Conservation (phyloP, 2,329 filamentous ascomycete genomes). For the Hypoxylon sp. region DNA sequence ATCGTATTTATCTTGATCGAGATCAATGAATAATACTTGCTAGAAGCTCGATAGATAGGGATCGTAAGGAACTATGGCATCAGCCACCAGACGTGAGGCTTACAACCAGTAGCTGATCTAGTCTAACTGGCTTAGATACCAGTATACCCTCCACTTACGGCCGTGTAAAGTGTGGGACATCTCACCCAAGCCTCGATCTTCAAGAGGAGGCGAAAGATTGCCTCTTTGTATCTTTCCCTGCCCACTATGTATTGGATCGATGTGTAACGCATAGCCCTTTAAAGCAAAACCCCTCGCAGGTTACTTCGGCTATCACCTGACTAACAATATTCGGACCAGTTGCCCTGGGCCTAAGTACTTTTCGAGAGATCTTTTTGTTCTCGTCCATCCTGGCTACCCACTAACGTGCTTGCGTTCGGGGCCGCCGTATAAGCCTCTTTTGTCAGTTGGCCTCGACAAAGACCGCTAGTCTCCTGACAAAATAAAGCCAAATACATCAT, state of each 20-base stretch:
- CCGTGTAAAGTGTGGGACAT: conserved; percentile 35
- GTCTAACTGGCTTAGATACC: conserved; percentile 27
- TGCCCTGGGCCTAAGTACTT: conserved; percentile 25
- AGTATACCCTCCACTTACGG: conserved; percentile 16
- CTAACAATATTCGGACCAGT: conserved; percentile 29
- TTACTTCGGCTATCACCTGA: conserved; percentile 42
- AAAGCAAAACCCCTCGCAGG: conserved; percentile 27
- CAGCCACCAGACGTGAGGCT: conserved; percentile 31
- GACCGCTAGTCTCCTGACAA: conserved; percentile 31
- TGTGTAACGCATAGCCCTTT: conserved; percentile 42
- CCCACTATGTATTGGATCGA: conserved; percentile 31
- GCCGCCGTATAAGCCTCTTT: conserved; percentile 42
- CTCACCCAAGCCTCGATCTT: conserved; percentile 39
- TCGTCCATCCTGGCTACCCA: conserved; percentile 19
- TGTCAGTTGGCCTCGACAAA: conserved; percentile 41
- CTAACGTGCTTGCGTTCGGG: conserved; percentile 47
- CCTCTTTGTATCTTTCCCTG: conserved; percentile 35
- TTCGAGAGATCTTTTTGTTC: conserved; percentile 44
- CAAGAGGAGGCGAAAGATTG: conserved; percentile 33
- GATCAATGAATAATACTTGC: background rate
- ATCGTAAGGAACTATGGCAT: conserved; percentile 7
- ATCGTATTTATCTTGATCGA: background rate
- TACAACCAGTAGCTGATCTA: conserved; percentile 31
- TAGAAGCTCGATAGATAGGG: background rate
- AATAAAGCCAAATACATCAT: conserved; percentile 37